phyloP scores from a whole-genome alignment of 78 protist species.

The Anaeramoeba flamelloides region DNA sequence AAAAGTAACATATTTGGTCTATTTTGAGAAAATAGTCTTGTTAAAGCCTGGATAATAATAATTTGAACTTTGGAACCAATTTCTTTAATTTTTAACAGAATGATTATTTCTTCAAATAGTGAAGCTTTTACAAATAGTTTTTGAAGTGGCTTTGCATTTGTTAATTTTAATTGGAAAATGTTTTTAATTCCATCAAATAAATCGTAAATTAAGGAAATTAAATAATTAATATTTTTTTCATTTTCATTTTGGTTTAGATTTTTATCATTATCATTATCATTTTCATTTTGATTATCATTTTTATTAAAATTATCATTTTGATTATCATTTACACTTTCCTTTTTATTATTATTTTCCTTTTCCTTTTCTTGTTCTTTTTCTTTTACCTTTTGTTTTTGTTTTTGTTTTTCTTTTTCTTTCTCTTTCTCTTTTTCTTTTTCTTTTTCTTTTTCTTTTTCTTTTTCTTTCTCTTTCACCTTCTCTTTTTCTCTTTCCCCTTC shows the following conservation, averaged over 20 bases:
- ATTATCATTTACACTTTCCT: not conserved
- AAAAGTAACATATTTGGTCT: not conserved
- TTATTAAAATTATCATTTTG: not conserved
- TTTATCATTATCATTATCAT: slow-evolving; percentile 2
- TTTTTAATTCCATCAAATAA: too few species aligned
- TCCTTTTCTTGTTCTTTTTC: not conserved
- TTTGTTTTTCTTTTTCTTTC: not conserved
- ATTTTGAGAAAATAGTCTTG: too few species aligned
- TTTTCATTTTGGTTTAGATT: not conserved
- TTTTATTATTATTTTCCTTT: not conserved
- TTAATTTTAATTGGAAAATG: too few species aligned
- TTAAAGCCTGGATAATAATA: too few species aligned
- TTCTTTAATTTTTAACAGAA: too few species aligned
- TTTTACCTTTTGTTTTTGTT: not conserved
- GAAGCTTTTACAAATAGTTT: too few species aligned
- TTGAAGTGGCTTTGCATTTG: too few species aligned
- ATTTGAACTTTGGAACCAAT: too few species aligned
- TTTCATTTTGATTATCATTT: not conserved
- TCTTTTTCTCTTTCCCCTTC: not conserved
- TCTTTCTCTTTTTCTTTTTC: not conserved
- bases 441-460: not conserved
- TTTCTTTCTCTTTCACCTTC: not conserved
- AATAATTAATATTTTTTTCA: not conserved
- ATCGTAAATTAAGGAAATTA: too few species aligned
- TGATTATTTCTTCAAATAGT: too few species aligned